Conservation (phyloP, 192 early-diverging fungal genomes). For the Rhizoclosmatium globosum region DNA sequence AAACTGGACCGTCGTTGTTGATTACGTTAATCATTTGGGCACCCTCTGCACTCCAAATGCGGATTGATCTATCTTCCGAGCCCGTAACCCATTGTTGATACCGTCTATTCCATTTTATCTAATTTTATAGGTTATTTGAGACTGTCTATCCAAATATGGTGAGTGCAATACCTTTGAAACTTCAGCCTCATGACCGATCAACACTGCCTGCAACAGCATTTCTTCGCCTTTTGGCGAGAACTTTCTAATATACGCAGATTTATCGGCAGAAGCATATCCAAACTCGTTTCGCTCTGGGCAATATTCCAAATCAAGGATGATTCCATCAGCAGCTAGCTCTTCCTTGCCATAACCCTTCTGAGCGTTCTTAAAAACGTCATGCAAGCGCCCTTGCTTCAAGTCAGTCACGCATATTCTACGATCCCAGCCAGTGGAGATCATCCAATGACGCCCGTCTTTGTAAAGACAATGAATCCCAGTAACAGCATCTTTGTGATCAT, state of each 20-base stretch:
- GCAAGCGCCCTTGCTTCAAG: conserved; percentile 42
- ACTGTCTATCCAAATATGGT: too few relatives aligned
- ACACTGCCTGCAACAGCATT: conserved; percentile 59
- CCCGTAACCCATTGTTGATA: conserved; percentile 63
- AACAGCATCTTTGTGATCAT: conserved; percentile 61
- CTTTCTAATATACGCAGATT: conserved; percentile 58
- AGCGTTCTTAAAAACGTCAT: conserved; percentile 58
- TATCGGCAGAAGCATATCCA: conserved; percentile 62
- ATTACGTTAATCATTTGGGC: conserved; percentile 60
- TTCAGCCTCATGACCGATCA: conserved; percentile 70
- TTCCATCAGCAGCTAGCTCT: conserved; percentile 69
- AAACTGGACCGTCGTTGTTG: conserved; percentile 67
- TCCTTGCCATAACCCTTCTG: conserved; percentile 48
- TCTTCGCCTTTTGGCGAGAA: conserved; percentile 63
- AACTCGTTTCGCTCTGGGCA: conserved; percentile 61
- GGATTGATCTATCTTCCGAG: conserved; percentile 67
- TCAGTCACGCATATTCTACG: conserved; percentile 63
- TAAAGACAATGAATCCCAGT: conserved; percentile 57
- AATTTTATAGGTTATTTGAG: background rate
- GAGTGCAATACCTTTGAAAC: conserved; percentile 54
- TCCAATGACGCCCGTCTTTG: conserved; percentile 55
- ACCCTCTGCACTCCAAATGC: conserved; percentile 63
- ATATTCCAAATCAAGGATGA: conserved; percentile 62
- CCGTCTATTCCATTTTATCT: conserved; percentile 61
- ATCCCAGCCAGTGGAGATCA: conserved; percentile 66